Base-by-base conservation (phyloP, 139 green algal species). In the Gonium pectorale region DNA sequence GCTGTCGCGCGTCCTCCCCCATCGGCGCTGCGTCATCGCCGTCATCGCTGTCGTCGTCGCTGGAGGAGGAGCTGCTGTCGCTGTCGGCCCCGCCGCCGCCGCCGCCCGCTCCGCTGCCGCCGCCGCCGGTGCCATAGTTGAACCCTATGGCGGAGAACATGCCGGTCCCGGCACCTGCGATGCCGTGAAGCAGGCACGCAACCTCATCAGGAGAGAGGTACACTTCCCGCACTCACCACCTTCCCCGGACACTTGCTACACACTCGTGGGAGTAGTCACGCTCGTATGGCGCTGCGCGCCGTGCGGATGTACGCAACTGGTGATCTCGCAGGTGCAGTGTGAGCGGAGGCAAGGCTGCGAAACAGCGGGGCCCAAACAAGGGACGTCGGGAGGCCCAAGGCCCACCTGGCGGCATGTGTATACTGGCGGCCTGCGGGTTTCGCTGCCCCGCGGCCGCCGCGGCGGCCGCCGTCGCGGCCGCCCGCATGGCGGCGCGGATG, bases 81-180 rank as follows among this genome's bases (percentile, higher is more conserved):
- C 64, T 81, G 46, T 31, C 67, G 70, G 66, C 21, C 24, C 82
- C 83, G 37, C 63, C 84, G 19, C 80, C 73, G 5, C 35, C 63
- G 33, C n/a, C 85, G 11, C 31, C 52, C 0, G 27, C 56, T 15
- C 17, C 71, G 27, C n/a, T 60, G 7, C 46, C 75, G 27, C 7
- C 67, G 0, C 7, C 60, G 1, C 59, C 54, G 26, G 73, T 88
- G 5, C 87, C 90, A 67, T 96, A 96, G 59, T 77, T 89, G 70
- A 95, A 96, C 17, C 92, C 92, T 40, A 95, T 90, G 3, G 91
- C 91, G 11, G 88, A 84, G 68, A 90, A 96, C 44, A 77, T 27
- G 0, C 93, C 93, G 24, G 70, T 79, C 27, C 93, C 92, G 78
- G 89, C 80, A 35, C 72, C 24, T 35, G 51, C 29, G 41, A 33